These are phyloP conservation scores for Isabelozyma heimii DNA, from an alignment of 805 yeast genomes.

Conservation along the genomic window DNA sequence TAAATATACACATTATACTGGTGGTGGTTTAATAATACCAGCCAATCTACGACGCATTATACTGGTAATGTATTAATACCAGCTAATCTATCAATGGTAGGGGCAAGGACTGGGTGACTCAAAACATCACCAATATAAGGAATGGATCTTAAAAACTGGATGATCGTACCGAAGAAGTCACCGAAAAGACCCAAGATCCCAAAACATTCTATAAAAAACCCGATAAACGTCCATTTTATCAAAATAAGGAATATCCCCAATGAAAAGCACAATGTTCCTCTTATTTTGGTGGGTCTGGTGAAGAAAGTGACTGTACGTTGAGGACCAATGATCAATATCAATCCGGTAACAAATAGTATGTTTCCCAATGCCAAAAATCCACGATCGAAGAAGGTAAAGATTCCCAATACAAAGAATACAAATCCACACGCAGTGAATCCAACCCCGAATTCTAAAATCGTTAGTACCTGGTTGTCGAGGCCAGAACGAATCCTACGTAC, in stretches of 20 bases:
- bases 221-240: conserved; percentile 73
- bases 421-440: conserved; percentile 88
- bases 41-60: conserved; percentile 31
- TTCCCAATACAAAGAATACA: conserved; percentile 75
- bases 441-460: conserved; percentile 73
- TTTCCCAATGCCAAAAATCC: conserved; percentile 90
- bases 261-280: conserved; percentile 80
- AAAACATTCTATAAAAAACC: conserved; percentile 78
- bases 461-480: conserved; percentile 13
- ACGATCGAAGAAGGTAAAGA: conserved; percentile 82
- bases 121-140: conserved; percentile 86
- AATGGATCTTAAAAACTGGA: conserved; percentile 80
- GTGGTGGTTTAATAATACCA: conserved; percentile 41
- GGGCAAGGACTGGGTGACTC: conserved; percentile 80
- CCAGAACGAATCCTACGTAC: conserved; percentile 39
- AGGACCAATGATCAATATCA: conserved; percentile 82
- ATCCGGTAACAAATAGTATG: conserved; percentile 74
- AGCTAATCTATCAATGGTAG: conserved; percentile 47
- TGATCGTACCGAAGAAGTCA: conserved; percentile 87
- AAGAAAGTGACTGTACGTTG: conserved; percentile 80
- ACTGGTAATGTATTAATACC: conserved; percentile 44
- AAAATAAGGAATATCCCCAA: conserved; percentile 76
- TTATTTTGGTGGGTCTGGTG: conserved; percentile 79
- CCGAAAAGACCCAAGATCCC: conserved; percentile 93
- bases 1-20: conserved; percentile 20